Base-by-base conservation (phyloP, 768 basidiomycete genomes). In the Kwoniella heveanensis region DNA sequence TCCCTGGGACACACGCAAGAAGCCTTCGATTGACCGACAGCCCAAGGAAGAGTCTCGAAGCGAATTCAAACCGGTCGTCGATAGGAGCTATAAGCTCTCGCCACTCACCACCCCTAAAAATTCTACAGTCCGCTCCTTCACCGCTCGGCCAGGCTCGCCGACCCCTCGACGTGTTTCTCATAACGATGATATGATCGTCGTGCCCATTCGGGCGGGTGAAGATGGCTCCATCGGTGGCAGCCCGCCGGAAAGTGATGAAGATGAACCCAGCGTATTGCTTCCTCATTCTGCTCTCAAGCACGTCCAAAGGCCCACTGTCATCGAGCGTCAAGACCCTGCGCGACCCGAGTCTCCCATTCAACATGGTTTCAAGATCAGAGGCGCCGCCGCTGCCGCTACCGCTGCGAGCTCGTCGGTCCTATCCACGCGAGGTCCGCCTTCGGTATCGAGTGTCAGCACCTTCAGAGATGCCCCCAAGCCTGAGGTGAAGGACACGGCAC, bases 181-280 rank as follows among this genome's bases (percentile, higher is more conserved):
- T 24, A 17, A 2, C 1, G 37, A 51, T 3, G 27, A 60, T 6
- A 62, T 12, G 22, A 54, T 64, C 29, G 54, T 60, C 1, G 29
- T 56, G 1, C 64, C 64, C 8, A 60, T 71, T 47, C 55, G 60
- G 17, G 39, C 12, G 10, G 39, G 26, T 12, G 39, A 46, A 22
- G 62, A 71, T 6, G 60, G 53, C 0, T 67, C 62, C 2, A 53
- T 65, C 3, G 74, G 59, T 1, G 70, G 64, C 1, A 70, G 66
- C 48, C 74, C 74, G 25, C 70, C 72, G 4, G 56, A 62, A 24
- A 73, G 72, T 46, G 74, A 76, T 50, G 74, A 76, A 30, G 72
- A 72, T 32, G 60, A 71, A 12, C 74, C 72, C 1, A 69, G 69
- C 1, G 74, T 76, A 26, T 36, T 49, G 9, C 54, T 76, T 0